These are phyloP conservation scores for Rhodotorula babjevae DNA, from an alignment of 768 basidiomycete species.

Conservation along the genomic window DNA sequence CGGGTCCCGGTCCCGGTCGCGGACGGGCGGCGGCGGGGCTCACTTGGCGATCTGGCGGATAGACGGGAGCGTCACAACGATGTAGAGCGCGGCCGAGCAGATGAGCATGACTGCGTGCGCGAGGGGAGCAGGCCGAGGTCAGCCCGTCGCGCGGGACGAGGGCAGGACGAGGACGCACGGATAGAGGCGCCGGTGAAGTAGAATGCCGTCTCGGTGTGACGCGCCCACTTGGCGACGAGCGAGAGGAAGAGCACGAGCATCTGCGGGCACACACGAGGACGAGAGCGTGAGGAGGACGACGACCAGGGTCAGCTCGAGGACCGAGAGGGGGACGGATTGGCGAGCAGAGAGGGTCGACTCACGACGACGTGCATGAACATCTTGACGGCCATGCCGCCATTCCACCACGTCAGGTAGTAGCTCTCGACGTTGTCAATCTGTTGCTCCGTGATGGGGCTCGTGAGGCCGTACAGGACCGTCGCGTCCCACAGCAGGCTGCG, in stretches of 20 bases:
- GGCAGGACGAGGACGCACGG: not conserved
- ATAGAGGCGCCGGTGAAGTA: conserved; percentile 36
- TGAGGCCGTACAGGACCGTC: conserved; percentile 24
- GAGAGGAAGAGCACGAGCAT: conserved; percentile 24
- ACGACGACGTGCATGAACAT: conserved; percentile 36
- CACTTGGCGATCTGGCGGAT: conserved; percentile 30
- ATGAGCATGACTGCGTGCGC: conserved; percentile 14
- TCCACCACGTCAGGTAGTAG: conserved; percentile 40
- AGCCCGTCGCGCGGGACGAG: too few species aligned
- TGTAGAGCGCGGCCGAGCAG: conserved; percentile 32
- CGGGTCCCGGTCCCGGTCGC: not conserved
- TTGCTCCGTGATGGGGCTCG: conserved; percentile 8
- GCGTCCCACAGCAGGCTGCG: conserved; percentile 30
- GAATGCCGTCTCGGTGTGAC: conserved; percentile 28
- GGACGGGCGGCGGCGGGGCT: not conserved
- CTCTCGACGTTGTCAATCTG: conserved; percentile 23
- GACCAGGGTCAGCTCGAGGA: not conserved
- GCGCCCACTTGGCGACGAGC: conserved; percentile 33
- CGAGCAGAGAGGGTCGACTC: not conserved
- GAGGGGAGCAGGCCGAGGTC: too few species aligned
- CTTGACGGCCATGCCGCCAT: conserved; percentile 37
- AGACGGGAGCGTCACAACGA: conserved; percentile 31
- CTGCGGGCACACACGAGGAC: not conserved
- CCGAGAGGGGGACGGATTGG: too few species aligned
- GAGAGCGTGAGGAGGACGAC: not conserved